Percentiles rank a stretch among this genome's conserved stretches.
Evolutionary conservation across 148 eudicot genomes (phyloP).

Genomic region (Chenopodium berlandieri): DNA sequence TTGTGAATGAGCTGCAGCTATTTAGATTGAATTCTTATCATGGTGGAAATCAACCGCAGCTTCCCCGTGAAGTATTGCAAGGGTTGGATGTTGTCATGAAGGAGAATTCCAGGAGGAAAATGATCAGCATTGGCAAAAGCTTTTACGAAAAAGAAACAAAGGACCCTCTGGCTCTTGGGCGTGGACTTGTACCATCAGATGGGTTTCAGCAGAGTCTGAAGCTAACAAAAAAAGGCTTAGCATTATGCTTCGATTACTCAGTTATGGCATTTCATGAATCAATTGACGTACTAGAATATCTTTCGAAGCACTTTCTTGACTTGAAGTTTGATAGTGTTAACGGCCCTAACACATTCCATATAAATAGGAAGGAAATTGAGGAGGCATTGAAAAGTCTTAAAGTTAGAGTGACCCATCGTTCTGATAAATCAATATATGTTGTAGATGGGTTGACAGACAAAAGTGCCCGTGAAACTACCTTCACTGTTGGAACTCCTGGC

Average conservation of each 20-base stretch:
- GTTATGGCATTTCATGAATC: constrained; percentile 53
- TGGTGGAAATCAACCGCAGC: constrained; percentile 26
- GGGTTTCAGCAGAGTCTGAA: constrained; percentile 59
- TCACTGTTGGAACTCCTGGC: constrained; percentile 44
- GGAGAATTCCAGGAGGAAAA: constrained; percentile 52
- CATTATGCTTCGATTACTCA: constrained; percentile 66
- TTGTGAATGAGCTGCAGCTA: constrained; percentile 45
- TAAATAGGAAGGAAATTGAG: constrained; percentile 16
- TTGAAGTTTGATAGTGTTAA: not conserved
- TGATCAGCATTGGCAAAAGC: constrained; percentile 48
- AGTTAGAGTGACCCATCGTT: constrained; percentile 63
- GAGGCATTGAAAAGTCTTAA: constrained; percentile 44
- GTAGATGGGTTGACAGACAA: constrained; percentile 45
- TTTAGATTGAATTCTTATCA: constrained; percentile 54
- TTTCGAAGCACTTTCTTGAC: constrained; percentile 32
- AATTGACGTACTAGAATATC: constrained; percentile 54
- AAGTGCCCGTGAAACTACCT: constrained; percentile 37
- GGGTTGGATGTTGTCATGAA: constrained; percentile 75
- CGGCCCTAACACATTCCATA: constrained; percentile 17
- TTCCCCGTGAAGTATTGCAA: constrained; percentile 68
- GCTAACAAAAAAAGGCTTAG: constrained; percentile 57
- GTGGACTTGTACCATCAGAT: constrained; percentile 33
- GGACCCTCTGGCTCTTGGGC: constrained; percentile 30
- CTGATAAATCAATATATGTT: constrained; percentile 49
- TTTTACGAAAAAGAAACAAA: constrained; percentile 31